These are phyloP conservation scores for Ramichloridium luteum DNA, from an alignment of 2,329 filamentous ascomycete genomes.

Conservation along the genomic window DNA sequence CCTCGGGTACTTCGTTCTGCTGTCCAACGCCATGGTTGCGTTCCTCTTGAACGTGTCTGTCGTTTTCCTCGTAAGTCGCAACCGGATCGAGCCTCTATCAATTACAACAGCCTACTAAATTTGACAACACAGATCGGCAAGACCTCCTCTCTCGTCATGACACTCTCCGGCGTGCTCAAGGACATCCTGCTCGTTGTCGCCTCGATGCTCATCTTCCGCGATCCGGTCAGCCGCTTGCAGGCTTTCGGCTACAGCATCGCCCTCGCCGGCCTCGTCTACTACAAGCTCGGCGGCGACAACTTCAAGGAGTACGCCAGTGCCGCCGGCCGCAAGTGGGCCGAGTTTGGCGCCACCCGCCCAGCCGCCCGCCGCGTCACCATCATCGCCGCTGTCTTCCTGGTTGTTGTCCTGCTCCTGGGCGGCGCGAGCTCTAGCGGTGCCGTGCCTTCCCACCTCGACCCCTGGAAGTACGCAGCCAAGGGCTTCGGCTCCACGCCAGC, in stretches of 20 bases:
- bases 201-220: slow-evolving; percentile 72
- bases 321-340: slow-evolving; percentile 66
- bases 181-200: slow-evolving; percentile 71
- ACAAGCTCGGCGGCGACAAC: slow-evolving; percentile 74
- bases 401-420: slow-evolving; percentile 57
- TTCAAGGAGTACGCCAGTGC: slow-evolving; percentile 67
- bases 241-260: slow-evolving; percentile 77
- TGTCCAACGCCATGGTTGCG: slow-evolving; percentile 64
- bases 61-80: slow-evolving; percentile 65
- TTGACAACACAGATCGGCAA: slow-evolving; percentile 80
- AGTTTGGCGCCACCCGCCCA: slow-evolving; percentile 68
- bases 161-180: slow-evolving; percentile 77
- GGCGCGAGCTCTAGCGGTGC: slow-evolving; percentile 26
- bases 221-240: slow-evolving; percentile 61
- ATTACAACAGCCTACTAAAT: too few species aligned
- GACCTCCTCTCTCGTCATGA: slow-evolving; percentile 75
- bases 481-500: too few species aligned
- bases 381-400: slow-evolving; percentile 49
- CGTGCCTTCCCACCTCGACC: not conserved
- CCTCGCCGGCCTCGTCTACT: slow-evolving; percentile 67
- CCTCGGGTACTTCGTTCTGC: slow-evolving; percentile 59
- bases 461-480: not conserved
- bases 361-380: slow-evolving; percentile 66
- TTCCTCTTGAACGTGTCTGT: slow-evolving; percentile 77
- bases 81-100: too few species aligned